Percentiles rank a stretch among this genome's conserved stretches.
phyloP scores from a whole-genome alignment of 2,329 filamentous ascomycete genomes.

The Cladobotryum mycophilum region DNA sequence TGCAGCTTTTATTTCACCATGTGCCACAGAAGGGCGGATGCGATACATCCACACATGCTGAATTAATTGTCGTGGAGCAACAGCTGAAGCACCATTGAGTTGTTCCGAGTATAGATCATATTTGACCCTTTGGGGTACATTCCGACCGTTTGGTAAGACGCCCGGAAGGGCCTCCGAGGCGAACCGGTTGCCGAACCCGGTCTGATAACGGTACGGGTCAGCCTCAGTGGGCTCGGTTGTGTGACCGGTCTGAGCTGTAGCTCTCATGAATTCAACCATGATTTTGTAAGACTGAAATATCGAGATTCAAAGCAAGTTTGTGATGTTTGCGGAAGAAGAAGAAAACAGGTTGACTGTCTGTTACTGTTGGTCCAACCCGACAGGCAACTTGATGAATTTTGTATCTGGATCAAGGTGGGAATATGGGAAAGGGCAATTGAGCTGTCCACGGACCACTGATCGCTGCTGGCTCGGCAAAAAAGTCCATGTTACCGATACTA shows the following conservation, averaged over 20 bases:
- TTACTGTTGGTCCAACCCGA: no score
- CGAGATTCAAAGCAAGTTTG: no score
- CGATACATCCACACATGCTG: conserved; percentile 31
- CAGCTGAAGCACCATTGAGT: conserved; percentile 37
- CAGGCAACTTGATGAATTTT: no score
- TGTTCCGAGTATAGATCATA: conserved; percentile 41
- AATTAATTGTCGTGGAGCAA: conserved; percentile 22
- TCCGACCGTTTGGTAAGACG: conserved; percentile 38
- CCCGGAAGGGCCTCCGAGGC: conserved; percentile 41
- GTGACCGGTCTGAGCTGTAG: conserved; percentile 16
- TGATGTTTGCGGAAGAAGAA: no score
- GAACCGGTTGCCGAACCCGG: conserved; percentile 49
- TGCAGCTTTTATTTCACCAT: conserved; percentile 16
- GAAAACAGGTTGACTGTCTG: no score
- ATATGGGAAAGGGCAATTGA: no score
- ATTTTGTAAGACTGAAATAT: no score
- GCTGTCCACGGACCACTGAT: background rate
- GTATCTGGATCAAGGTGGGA: no score
- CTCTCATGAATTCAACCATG: no score
- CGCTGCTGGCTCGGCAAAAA: background rate
- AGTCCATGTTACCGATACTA: background rate
- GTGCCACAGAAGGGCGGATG: conserved; percentile 27
- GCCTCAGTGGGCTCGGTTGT: conserved; percentile 16
- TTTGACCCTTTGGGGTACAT: conserved; percentile 37
- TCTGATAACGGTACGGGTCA: conserved; percentile 48